Conservation (phyloP, 2,329 filamentous ascomycete genomes). For the Rasamsonia emersonii region DNA sequence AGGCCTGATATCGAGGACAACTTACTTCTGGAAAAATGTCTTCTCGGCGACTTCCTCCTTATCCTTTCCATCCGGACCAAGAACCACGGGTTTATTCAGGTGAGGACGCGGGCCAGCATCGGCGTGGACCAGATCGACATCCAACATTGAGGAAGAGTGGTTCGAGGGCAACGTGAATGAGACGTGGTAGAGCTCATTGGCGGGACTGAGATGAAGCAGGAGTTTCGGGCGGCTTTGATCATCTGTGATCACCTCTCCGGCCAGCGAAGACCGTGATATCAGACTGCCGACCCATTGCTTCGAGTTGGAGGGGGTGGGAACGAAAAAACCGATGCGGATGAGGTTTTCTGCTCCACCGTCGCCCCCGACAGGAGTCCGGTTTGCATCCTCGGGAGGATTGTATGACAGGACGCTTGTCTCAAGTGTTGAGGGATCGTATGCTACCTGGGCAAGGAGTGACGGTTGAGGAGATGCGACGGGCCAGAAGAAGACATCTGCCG, state of each 20-base stretch:
- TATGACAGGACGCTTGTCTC: constrained; percentile 30
- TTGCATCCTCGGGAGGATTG: constrained; percentile 21
- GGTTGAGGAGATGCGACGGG: constrained; percentile 24
- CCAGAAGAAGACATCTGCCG: constrained; percentile 32
- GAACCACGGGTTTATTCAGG: constrained; percentile 31
- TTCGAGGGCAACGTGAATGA: constrained; percentile 20
- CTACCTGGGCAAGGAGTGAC: constrained; percentile 30
- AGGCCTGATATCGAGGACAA: constrained; percentile 5
- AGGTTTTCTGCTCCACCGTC: constrained; percentile 36
- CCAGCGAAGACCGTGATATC: constrained; percentile 27
- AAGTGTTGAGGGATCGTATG: constrained; percentile 31
- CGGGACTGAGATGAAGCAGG: constrained; percentile 30
- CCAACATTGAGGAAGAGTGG: constrained; percentile 13
- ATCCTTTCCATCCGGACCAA: constrained; percentile 29
- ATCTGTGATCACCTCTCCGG: too few relatives aligned
- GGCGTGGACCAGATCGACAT: constrained; percentile 26
- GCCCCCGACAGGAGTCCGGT: constrained; percentile 6
- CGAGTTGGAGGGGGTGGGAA: constrained; percentile 18
- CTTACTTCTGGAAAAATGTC: constrained; percentile 37
- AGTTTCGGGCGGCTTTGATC: constrained; percentile 29
- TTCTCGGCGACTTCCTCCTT: constrained; percentile 34
- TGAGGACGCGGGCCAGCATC: constrained; percentile 27
- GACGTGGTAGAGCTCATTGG: constrained; percentile 31
- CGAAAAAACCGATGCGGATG: constrained; percentile 46
- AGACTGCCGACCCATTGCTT: constrained; percentile 35